phyloP scores from a whole-genome alignment of 2,329 filamentous ascomycete species.

The Fusarium verrucosum region DNA sequence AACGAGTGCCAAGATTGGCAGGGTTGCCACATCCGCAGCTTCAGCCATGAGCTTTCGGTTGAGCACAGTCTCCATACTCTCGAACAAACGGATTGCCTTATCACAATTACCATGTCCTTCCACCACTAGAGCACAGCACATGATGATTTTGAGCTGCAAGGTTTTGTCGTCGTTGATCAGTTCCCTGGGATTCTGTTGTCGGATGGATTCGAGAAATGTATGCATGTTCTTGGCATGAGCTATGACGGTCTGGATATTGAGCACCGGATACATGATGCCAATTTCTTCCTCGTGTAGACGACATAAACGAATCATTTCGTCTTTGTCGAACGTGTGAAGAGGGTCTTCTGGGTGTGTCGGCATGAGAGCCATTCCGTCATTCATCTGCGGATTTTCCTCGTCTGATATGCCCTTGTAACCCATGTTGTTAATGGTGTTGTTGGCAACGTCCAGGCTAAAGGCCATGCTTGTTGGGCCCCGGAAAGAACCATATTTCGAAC shows the following conservation, averaged over 20 bases:
- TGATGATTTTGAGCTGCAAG: conserved; percentile 80
- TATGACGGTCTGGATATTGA: conserved; percentile 77
- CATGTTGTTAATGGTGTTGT: conserved; percentile 88
- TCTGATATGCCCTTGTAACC: conserved; percentile 76
- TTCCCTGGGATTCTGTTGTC: conserved; percentile 48
- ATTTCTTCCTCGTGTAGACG: conserved; percentile 88
- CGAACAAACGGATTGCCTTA: conserved; percentile 76
- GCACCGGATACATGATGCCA: conserved; percentile 89
- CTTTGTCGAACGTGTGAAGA: conserved; percentile 78
- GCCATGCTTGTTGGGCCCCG: conserved; percentile 86
- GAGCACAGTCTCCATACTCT: conserved; percentile 76
- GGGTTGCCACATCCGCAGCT: conserved; percentile 55
- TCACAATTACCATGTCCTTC: conserved; percentile 83
- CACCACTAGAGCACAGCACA: conserved; percentile 80
- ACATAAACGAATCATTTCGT: conserved; percentile 83
- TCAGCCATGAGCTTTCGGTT: conserved; percentile 72
- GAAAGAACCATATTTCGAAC: conserved; percentile 71
- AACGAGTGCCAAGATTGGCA: conserved; percentile 63
- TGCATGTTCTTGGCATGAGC: conserved; percentile 75
- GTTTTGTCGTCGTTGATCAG: conserved; percentile 63
- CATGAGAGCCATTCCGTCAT: conserved; percentile 33
- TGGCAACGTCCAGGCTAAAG: conserved; percentile 87
- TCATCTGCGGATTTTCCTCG: conserved; percentile 63
- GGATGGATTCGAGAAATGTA: conserved; percentile 71
- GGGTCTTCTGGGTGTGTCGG: conserved; percentile 68